Percentiles rank a stretch among this genome's conserved stretches.
These are phyloP conservation scores for Acer campestre DNA, from an alignment of 345 rosid species.

Conservation along the genomic window DNA sequence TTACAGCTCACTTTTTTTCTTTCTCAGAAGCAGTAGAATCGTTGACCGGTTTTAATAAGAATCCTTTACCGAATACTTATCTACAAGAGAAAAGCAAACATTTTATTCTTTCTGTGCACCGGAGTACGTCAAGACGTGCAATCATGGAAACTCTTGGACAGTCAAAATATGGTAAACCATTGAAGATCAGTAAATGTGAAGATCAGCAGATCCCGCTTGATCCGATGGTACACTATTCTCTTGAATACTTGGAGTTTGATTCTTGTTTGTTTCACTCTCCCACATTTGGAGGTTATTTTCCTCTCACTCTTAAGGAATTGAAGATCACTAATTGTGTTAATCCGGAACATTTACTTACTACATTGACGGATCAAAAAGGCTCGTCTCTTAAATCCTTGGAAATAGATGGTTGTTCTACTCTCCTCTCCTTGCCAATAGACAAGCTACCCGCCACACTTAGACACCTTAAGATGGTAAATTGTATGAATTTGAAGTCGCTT, in stretches of 20 bases:
- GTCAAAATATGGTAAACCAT: too few species aligned
- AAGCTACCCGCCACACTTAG: constrained; percentile 13
- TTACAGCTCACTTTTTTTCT: too few species aligned
- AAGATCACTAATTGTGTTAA: not conserved
- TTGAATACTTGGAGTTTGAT: constrained; percentile 3
- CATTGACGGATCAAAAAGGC: not conserved
- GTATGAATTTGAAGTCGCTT: not conserved
- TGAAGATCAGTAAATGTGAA: not conserved
- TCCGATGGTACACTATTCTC: not conserved
- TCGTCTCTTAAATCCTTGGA: not conserved
- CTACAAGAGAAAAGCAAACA: too few species aligned
- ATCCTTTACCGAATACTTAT: too few species aligned
- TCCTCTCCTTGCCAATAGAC: constrained; percentile 9
- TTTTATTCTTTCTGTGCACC: too few species aligned
- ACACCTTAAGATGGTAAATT: constrained; percentile 5
- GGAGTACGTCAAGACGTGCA: too few species aligned
- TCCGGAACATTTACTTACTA: not conserved
- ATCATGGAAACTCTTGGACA: too few species aligned
- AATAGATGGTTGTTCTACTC: constrained; percentile 15
- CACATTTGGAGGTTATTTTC: not conserved
- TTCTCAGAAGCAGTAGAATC: too few species aligned
- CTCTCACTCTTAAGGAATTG: not conserved
- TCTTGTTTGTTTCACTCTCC: not conserved
- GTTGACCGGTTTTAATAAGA: too few species aligned
- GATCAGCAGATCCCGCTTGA: not conserved